Evolutionary conservation across 495 filamentous ascomycete species (phyloP).

Genomic region (Evernia prunastri): DNA sequence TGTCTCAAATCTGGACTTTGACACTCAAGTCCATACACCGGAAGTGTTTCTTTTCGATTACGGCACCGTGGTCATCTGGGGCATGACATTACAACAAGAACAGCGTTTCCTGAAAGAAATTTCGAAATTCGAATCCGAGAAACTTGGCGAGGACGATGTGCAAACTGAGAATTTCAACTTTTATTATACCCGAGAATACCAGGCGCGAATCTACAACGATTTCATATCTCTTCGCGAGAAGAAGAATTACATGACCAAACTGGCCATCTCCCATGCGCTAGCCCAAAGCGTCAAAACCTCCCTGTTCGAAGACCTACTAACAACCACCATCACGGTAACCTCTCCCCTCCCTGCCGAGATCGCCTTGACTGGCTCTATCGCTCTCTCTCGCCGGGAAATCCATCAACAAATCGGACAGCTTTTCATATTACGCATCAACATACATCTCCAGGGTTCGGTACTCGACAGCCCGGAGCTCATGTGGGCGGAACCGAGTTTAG

Average conservation of each 20-base stretch:
- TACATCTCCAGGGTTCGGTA: conserved; percentile 93
- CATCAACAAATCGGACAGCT: conserved; percentile 98
- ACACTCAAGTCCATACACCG: conserved; percentile 77
- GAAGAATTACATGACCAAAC: conserved; percentile 93
- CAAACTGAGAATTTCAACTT: conserved; percentile 98
- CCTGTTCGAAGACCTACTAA: conserved; percentile 92
- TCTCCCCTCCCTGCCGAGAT: conserved; percentile 87
- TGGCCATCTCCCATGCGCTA: conserved; percentile 91
- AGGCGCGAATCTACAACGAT: conserved; percentile 97
- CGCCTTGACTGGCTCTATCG: conserved; percentile 82
- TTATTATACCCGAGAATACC: conserved; percentile 95
- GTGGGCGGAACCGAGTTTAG: conserved; percentile 95
- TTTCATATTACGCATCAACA: conserved; percentile 94
- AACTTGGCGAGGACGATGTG: conserved; percentile 76
- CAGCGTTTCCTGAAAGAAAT: conserved; percentile 86
- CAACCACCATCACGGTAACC: conserved; percentile 81
- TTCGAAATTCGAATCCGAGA: conserved; percentile 90
- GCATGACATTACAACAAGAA: conserved; percentile 82
- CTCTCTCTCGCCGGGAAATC: conserved; percentile 75
- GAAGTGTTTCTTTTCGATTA: conserved; percentile 97
- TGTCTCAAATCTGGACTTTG: conserved; percentile 46
- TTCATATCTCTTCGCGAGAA: conserved; percentile 93
- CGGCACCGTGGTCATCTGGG: conserved; percentile 99
- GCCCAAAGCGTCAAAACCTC: conserved; percentile 97
- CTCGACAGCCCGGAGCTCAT: conserved; percentile 97